phyloP scores from a whole-genome alignment of 768 basidiomycete genomes.

The Hypholoma fasciculare region DNA sequence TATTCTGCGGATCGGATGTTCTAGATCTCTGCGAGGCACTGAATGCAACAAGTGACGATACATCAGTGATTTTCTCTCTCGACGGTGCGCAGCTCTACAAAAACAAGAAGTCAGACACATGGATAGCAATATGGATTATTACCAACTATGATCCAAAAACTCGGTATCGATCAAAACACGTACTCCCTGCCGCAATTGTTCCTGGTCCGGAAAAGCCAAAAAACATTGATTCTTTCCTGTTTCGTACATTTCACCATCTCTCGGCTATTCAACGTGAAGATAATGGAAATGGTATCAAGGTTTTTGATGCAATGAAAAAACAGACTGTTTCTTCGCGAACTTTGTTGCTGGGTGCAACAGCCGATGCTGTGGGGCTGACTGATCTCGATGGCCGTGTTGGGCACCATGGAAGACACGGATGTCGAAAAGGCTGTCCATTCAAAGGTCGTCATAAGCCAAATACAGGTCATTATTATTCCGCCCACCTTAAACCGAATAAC shows the following conservation, averaged over 20 bases:
- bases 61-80: conserved; percentile 29
- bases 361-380: conserved; percentile 26
- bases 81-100: conserved; percentile 42
- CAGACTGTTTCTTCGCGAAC: conserved; percentile 15
- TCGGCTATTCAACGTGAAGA: conserved; percentile 30
- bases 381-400: conserved; percentile 26
- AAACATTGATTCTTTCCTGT: background rate
- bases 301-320: conserved; percentile 23
- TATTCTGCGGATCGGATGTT: conserved; percentile 24
- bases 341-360: conserved; percentile 8
- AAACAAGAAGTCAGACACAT: conserved; percentile 38
- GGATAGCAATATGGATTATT: conserved; percentile 39
- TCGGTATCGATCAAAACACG: conserved; percentile 29
- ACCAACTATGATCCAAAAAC: conserved; percentile 24
- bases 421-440: conserved; percentile 28
- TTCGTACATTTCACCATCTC: conserved; percentile 31
- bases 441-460: conserved; percentile 26
- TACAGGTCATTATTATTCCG: conserved; percentile 30
- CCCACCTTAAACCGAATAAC: conserved; percentile 23
- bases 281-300: conserved; percentile 20
- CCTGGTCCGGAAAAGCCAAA: conserved; percentile 1
- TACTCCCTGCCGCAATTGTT: conserved; percentile 31
- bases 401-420: conserved; percentile 29
- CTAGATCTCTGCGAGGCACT: conserved; percentile 15
- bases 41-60: conserved; percentile 27